Base-by-base conservation (phyloP, 306 rosid genomes). In the Carpinus fangiana region DNA sequence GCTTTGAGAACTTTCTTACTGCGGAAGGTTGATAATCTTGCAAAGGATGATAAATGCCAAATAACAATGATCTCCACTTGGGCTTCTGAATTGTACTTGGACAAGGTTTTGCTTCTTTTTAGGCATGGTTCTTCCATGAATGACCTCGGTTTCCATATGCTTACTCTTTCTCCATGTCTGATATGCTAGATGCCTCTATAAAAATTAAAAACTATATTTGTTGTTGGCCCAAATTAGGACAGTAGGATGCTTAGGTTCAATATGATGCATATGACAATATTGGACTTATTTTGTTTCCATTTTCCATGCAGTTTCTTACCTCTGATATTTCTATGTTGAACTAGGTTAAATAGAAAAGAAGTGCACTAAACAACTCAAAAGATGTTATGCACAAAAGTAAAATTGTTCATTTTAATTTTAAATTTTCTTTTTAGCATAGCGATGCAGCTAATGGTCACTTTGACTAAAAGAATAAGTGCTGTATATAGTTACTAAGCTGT, bases 41-140 rank as follows among this genome's bases (percentile, higher is more conserved):
- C 85, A 16, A 88, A 90, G 87, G 93, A 84, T 53, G 98, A 95
- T 87, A 95, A 90, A 86, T 92, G 98, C 91, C 98, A 92, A 80
- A 90, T 95, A 90, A 95, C 98, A 78, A 95, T 95, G 98, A 93
- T 95, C 82, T 92, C 98, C 83, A 92, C 98, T 21, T 95, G 98
- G 98, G 73, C 97, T 79, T 91, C 98, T 84, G 98, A 95, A 75
- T 87, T 95, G 81, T 95, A 92, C 88, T 79, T 95, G 92, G 98
- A 95, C 82, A 92, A 95, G 97, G 98, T 94, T 84, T 74, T 66
- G 62, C 76, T 78, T 43, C 64, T 73, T 77, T 81, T 56, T 9
- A 70, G 77, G 43, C 83, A 23, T 78, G 52, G 18, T 77, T 48
- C 64, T 82, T 86, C 80, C 60, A 79, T 80, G 80, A 78, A 28